A percentile compares a stretch with the other conserved stretches of the same genome.
Evolutionary conservation across 1,139 yeast species (phyloP).

Genomic region (Candida sojae): DNA sequence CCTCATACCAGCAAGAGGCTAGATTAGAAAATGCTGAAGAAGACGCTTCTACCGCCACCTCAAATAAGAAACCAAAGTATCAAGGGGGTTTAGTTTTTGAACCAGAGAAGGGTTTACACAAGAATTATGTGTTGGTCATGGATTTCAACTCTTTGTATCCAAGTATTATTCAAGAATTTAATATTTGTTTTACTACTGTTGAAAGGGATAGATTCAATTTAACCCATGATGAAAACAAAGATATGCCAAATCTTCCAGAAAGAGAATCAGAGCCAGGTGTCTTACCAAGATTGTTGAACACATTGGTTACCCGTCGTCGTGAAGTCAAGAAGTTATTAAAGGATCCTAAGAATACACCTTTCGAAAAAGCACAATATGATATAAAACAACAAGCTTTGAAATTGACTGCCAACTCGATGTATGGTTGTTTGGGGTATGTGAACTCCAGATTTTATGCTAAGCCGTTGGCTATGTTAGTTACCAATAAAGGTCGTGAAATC

Average conservation of each 20-base stretch:
- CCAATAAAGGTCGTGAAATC: conserved; percentile 94
- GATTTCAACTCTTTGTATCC: conserved; percentile 98
- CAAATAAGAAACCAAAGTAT: conserved; percentile 77
- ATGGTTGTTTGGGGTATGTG: conserved; percentile 95
- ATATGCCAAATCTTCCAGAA: conserved; percentile 72
- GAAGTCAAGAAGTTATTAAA: conserved; percentile 89
- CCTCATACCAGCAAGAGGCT: conserved; percentile 39
- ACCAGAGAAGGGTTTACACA: conserved; percentile 94
- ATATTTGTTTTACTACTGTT: conserved; percentile 96
- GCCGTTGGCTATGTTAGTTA: conserved; percentile 93
- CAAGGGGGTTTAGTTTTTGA: conserved; percentile 98
- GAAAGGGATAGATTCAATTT: conserved; percentile 58
- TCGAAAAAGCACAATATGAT: conserved; percentile 80
- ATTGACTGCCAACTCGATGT: conserved; percentile 98
- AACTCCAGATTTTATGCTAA: conserved; percentile 93
- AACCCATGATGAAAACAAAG: conserved; percentile 58
- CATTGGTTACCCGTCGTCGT: conserved; percentile 86
- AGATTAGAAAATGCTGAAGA: conserved; percentile 44
- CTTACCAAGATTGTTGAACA: conserved; percentile 78
- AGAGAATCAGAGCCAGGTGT: conserved; percentile 69
- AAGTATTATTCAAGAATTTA: conserved; percentile 93
- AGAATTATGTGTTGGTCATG: conserved; percentile 88
- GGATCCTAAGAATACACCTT: conserved; percentile 62
- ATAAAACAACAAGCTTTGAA: conserved; percentile 95
- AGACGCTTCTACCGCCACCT: conserved; percentile 48